Conservation (phyloP, 495 filamentous ascomycete species). For the Podospora pseudopauciseta region DNA sequence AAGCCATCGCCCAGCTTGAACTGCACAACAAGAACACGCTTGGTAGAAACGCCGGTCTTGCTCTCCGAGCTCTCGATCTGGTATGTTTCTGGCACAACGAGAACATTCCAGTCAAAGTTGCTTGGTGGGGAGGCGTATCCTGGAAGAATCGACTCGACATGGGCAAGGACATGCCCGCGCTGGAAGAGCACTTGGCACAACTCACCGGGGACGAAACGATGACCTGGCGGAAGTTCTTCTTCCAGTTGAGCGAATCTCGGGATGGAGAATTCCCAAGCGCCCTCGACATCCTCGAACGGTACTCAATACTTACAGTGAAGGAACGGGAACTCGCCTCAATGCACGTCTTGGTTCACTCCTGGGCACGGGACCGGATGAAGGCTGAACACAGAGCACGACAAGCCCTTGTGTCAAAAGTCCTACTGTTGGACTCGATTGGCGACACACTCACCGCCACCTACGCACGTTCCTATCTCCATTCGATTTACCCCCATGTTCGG, state of each 20-base stretch:
- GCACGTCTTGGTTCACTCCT: neutral
- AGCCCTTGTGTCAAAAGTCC: neutral
- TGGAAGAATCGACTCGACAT: neutral
- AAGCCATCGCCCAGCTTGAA: neutral
- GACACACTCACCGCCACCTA: neutral
- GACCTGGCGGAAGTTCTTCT: neutral
- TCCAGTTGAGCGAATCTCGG: neutral
- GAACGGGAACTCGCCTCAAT: neutral
- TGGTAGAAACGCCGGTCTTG: neutral
- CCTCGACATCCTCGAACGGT: neutral
- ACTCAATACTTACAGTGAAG: neutral
- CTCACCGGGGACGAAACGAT: neutral
- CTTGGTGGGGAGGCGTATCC: neutral
- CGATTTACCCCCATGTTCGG: neutral
- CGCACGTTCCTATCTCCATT: neutral
- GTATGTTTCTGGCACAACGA: neutral
- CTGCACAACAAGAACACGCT: neutral
- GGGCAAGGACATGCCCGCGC: neutral
- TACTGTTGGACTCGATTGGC: neutral
- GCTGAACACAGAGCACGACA: neutral
- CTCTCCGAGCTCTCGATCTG: neutral
- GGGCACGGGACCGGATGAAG: neutral
- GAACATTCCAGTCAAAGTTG: neutral
- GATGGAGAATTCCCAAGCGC: neutral
- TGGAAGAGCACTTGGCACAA: neutral